Percentiles rank a stretch among this genome's conserved stretches.
Evolutionary conservation across 2,329 filamentous ascomycete species (phyloP).

Genomic region (Xylaria sp.): DNA sequence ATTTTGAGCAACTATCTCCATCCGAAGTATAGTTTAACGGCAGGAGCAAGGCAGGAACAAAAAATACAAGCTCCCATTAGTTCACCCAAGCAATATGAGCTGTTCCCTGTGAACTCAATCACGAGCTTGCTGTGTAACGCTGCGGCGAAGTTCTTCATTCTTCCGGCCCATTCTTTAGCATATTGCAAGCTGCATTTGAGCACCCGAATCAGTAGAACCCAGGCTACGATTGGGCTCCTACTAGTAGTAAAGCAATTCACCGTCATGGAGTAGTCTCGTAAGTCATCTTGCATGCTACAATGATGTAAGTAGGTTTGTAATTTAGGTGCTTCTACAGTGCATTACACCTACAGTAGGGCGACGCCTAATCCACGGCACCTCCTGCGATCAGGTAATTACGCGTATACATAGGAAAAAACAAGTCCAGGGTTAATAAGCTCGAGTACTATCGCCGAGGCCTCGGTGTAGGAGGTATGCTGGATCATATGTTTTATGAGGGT

Average conservation of each 20-base stretch:
- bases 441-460: background rate
- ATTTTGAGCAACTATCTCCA: too few species aligned
- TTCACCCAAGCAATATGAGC: background rate
- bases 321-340: constrained; percentile 40
- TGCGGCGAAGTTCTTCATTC: background rate
- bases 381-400: background rate
- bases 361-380: constrained; percentile 24
- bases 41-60: background rate
- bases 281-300: constrained; percentile 47
- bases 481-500: background rate
- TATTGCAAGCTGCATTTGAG: constrained; percentile 10
- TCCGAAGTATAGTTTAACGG: too few species aligned
- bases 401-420: background rate
- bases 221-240: constrained; percentile 18
- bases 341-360: constrained; percentile 31
- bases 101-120: constrained; percentile 3
- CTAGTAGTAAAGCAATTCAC: too few species aligned
- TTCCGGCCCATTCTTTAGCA: background rate
- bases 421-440: constrained; percentile 8
- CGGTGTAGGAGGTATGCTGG: background rate
- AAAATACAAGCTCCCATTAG: background rate
- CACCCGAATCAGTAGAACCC: constrained; percentile 23
- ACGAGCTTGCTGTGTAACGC: background rate
- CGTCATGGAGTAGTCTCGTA: constrained; percentile 34
- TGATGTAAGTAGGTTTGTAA: constrained; percentile 47